Evolutionary conservation across 768 basidiomycete genomes (phyloP).

Genomic region (Macrolepiota dolichaula): DNA sequence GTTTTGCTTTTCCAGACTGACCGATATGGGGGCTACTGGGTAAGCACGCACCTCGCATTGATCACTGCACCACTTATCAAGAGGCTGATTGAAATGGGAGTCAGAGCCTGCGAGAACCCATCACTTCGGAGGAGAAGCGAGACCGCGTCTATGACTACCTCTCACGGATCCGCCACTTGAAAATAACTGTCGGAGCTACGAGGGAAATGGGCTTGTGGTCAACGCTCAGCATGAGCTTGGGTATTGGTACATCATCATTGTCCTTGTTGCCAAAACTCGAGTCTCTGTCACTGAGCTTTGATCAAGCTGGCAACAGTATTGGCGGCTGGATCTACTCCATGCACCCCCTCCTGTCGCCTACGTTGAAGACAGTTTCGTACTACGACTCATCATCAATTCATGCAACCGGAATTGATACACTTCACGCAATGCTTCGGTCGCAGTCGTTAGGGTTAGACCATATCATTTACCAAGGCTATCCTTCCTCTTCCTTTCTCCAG

Average conservation of each 20-base stretch:
- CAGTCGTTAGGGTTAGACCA: not conserved
- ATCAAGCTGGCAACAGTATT: not conserved
- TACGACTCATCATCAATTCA: not conserved
- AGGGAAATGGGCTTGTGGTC: slow-evolving; percentile 1
- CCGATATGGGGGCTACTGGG: not conserved
- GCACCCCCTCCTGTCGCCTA: not conserved
- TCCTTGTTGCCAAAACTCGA: not conserved
- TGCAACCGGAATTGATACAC: not conserved
- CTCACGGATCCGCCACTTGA: not conserved
- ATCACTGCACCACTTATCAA: not conserved
- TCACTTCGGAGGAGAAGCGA: not conserved
- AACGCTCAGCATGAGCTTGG: not conserved
- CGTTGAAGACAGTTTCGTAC: not conserved
- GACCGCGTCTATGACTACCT: not conserved
- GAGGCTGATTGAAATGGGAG: not conserved
- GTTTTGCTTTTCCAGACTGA: not conserved
- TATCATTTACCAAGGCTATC: not conserved
- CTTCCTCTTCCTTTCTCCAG: not conserved
- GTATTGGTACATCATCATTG: not conserved
- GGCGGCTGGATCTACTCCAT: not conserved
- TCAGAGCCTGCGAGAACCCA: not conserved
- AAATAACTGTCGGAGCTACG: not conserved
- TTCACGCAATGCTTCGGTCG: not conserved
- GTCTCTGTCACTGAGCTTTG: not conserved
- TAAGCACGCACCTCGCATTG: not conserved